These are phyloP conservation scores for Pestalotiopsis sp. DNA, from an alignment of 2,329 filamentous ascomycete genomes.

Conservation along the genomic window DNA sequence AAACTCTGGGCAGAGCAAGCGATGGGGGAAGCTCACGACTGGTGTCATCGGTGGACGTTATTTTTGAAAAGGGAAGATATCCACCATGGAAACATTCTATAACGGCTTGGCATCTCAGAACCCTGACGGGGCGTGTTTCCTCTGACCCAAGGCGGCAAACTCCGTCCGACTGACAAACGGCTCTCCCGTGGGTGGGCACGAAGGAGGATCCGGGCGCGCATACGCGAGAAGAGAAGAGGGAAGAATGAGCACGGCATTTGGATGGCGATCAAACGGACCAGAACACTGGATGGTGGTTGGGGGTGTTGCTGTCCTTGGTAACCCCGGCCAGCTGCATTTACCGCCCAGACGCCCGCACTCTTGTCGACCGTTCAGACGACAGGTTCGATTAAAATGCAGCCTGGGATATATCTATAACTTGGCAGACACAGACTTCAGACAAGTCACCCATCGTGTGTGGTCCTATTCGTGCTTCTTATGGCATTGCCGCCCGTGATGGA, in stretches of 20 bases:
- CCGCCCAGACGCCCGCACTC: background rate
- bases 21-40: background rate
- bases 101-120: conserved; percentile 6
- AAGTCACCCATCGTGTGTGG: background rate
- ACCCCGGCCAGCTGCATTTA: background rate
- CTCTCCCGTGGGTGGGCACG: background rate
- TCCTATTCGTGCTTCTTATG: background rate
- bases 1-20: background rate
- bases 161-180: background rate
- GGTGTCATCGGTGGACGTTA: background rate
- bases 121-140: background rate
- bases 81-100: conserved; percentile 3
- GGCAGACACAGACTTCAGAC: conserved; percentile 1
- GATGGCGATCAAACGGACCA: background rate
- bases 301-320: no score
- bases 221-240: background rate
- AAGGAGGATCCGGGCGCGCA: background rate
- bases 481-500: background rate
- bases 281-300: no score
- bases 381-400: background rate
- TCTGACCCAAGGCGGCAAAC: background rate
- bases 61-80: background rate
- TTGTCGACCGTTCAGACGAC: conserved; percentile 3
- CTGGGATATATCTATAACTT: background rate
- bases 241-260: background rate